Base-by-base conservation (phyloP, 441 rosid genomes). In the Bocquillonia castaneifolia region DNA sequence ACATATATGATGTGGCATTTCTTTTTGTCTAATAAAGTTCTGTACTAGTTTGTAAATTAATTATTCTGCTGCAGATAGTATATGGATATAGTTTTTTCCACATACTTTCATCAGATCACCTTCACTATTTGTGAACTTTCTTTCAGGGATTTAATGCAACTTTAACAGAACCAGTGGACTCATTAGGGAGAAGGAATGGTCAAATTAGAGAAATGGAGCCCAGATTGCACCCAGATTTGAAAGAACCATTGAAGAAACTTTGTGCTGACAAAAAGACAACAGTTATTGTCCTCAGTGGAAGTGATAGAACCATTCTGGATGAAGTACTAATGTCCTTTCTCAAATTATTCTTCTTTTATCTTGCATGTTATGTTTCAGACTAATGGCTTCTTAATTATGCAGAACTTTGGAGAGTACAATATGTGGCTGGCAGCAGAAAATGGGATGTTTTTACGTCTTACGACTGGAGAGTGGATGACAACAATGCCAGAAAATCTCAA, bases 361-460 rank as follows among this genome's bases (percentile, higher is more conserved):
- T 69, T 53, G 37, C 44, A 57, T 64, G 52, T 50, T 31, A 37
- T 42, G 25, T 64, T 68, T 39, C 52, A 59, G 60, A 54, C 67
- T 79, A 57, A 55, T 26, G 20, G 52, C 56, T 68, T 64, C 53
- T 60, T 63, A n/a, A n/a, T n/a, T n/a, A 29, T 67, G 59, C 89
- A 89, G 96, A 89, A 87, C 66, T 89, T 87, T 74, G 82, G 80
- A 20, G 92, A 81, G 59, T 87, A 79, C 77, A 75, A 81, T 51
- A 74, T 87, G 84, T 89, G 92, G 92, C 73, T 89, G 82, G 96
- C 96, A 76, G 96, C 92, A 64, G 96, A 89, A 79, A 81, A 89
- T 23, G 96, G 96, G 61, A 89, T 89, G 96, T 89, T 85, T 70
- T 70, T 89, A 52, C 92, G 96, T 48, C 80, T 67, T 31, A 79